Base-by-base conservation (phyloP, 2,329 filamentous ascomycete species). In the Monascus ruber region DNA sequence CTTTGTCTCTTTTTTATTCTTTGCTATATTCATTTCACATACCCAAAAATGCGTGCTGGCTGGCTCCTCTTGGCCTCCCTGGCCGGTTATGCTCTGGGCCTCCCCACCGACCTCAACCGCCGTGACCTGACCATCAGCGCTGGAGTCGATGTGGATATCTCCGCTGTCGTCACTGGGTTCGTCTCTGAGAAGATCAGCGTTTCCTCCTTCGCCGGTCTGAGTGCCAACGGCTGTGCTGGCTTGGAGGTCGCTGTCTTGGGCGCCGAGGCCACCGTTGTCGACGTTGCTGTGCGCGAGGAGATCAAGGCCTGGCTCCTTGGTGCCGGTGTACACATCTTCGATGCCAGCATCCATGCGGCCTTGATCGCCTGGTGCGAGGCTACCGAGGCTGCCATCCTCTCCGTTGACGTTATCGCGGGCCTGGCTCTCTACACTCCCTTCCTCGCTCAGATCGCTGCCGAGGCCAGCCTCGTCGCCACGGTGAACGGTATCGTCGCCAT, bases 191-290 rank as follows among this genome's bases (percentile, higher is more conserved):
- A 33, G 17, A 38, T 38, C 31, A 36, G 37, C 9, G 31, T 26
- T 17, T 9, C 26, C 24, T 36, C 33, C n/a, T 27, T 47, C 34
- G 35, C 7, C 31, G 45, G 43, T 9, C 38, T 47, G 17, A 34
- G 26, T 24, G 44, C 46, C 11, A 31, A 47, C 34, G 45, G 37
- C 8, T 42, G 38, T 31, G 46, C 46, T 10, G 46, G 44, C 29
- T 40, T 46, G 9, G 42, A 42, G 8, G 44, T 41, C 33, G 44
- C 41, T 37, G 38, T 38, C 31, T 31, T 47, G 8, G 46, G 46
- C 25, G 26, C 33, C 7, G 40, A 44, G 26, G 43, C 46, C 9
- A 33, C 29, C 24, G 9, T 31, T 6, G 40, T 47, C 34, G 39
- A 44, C n/a, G 39, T 26, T 27, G 27, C 31, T 10, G 46, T 44